A percentile compares a stretch with the other conserved stretches of the same genome.
These are phyloP conservation scores for Geranium incanum DNA, from an alignment of 441 rosid genomes.

Conservation along the genomic window DNA sequence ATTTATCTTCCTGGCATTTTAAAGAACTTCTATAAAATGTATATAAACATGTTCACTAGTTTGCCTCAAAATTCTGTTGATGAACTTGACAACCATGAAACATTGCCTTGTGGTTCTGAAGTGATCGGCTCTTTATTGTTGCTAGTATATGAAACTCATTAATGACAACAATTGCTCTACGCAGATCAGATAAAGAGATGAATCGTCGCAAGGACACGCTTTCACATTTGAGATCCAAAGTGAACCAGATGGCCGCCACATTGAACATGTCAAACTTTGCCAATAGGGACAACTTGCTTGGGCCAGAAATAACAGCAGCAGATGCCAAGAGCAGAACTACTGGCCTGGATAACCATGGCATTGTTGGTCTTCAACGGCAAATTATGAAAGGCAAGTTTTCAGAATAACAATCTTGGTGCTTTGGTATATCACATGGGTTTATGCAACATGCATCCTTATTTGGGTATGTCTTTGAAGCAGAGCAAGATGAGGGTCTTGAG, in stretches of 20 bases:
- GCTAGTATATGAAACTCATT: background rate
- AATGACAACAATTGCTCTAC: slow-evolving; percentile 13
- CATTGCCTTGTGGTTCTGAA: background rate
- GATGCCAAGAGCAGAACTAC: slow-evolving; percentile 54
- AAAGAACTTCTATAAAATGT: background rate
- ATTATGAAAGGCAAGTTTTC: slow-evolving; percentile 67
- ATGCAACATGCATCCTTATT: slow-evolving; percentile 7
- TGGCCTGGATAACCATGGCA: slow-evolving; percentile 76
- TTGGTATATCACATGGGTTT: slow-evolving; percentile 10
- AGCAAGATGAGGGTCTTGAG: slow-evolving; percentile 97
- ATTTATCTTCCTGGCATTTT: background rate
- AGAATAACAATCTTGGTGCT: slow-evolving; percentile 5
- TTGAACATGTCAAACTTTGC: slow-evolving; percentile 87
- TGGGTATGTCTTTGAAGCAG: slow-evolving; percentile 34
- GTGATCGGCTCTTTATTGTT: background rate
- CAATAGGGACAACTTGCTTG: slow-evolving; percentile 76
- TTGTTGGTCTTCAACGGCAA: slow-evolving; percentile 80
- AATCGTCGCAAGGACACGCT: slow-evolving; percentile 81
- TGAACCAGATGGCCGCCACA: slow-evolving; percentile 67
- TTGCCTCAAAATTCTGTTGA: background rate
- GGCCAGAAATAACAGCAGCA: slow-evolving; percentile 62
- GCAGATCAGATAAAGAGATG: slow-evolving; percentile 90
- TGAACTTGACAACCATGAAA: background rate
- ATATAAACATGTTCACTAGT: background rate
- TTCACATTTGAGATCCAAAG: slow-evolving; percentile 60